A percentile compares a stretch with the other conserved stretches of the same genome.
Conservation (phyloP, 2,329 filamentous ascomycete species). For the Arthrinium puccinioides region DNA sequence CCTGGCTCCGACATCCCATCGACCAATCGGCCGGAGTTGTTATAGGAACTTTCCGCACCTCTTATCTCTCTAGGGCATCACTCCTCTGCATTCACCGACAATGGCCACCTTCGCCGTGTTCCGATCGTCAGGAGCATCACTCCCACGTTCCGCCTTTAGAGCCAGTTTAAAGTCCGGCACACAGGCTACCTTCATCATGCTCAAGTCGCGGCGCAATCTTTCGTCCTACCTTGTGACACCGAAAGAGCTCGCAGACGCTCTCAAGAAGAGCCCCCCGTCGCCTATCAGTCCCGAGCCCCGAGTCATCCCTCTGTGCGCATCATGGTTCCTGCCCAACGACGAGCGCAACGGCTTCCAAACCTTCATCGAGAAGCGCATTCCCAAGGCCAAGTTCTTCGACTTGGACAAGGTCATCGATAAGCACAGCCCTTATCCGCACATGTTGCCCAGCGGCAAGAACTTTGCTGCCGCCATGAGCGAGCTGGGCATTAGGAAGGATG, state of each 20-base stretch:
- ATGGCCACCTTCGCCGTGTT: slow-evolving; percentile 38
- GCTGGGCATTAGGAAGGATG: slow-evolving; percentile 78
- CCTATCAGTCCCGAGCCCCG: slow-evolving; percentile 75
- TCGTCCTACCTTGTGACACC: slow-evolving; percentile 84
- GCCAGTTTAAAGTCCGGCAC: neutral
- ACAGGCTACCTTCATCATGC: slow-evolving; percentile 15
- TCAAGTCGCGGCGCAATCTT: slow-evolving; percentile 46
- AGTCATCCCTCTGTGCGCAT: slow-evolving; percentile 82
- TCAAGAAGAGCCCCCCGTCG: slow-evolving; percentile 74
- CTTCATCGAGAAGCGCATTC: slow-evolving; percentile 78
- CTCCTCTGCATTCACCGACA: slow-evolving; percentile 6
- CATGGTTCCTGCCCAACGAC: slow-evolving; percentile 96
- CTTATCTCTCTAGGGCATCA: too few species aligned
- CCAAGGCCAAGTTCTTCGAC: slow-evolving; percentile 90
- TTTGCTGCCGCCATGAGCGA: slow-evolving; percentile 87
- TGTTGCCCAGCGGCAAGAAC: slow-evolving; percentile 75
- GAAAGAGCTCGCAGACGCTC: slow-evolving; percentile 69
- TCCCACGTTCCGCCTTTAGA: slow-evolving; percentile 27
- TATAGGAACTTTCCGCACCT: too few species aligned
- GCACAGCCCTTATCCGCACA: slow-evolving; percentile 86
- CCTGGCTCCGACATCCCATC: too few species aligned
- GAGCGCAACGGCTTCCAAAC: slow-evolving; percentile 71
- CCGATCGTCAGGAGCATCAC: slow-evolving; percentile 31
- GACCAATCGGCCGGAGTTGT: too few species aligned
- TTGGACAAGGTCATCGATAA: slow-evolving; percentile 86